Base-by-base conservation (phyloP, 176 grass and related monocot species). In the Hyparrhenia diplandra region DNA sequence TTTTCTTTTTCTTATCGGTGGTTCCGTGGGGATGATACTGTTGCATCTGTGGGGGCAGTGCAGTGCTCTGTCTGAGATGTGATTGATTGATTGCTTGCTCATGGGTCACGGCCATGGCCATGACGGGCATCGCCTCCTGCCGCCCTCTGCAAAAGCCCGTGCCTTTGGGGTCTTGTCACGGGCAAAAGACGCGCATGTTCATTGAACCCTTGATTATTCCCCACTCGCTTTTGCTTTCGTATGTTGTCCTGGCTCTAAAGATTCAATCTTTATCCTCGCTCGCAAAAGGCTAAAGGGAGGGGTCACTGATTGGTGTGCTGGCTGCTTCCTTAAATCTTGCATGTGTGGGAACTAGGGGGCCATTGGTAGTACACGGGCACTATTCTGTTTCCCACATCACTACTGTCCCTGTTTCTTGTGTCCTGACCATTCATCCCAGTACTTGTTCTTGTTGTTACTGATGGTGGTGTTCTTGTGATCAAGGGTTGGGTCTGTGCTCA, bases 81-180 rank as follows among this genome's bases (percentile, higher is more conserved):
- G 23, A 74, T 14, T 62, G 59, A 29, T 54, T 66, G 27, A 74
- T 73, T 86, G 69, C 29, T 57, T 83, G 74, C 80, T 73, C 25
- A 78, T 83, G 74, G 70, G 57, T 37, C 40, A 24, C 46, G 4
- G 27, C 70, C 74, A 2, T 36, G 27, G 34, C 41, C 67, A 83
- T 88, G 86, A n/a, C n/a, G n/a, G n/a, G 86, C 67, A 78, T 36
- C 21, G 7, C 34, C 54, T 5, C 47, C 0, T 10, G 0, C 39
- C 9, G 0, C 9, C 47, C 20, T 58, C 67, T 73, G 86, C 80
- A 73, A 88, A 88, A 88, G 73, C 34, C 32, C 80, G 32, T 57
- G 25, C 85, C 74, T 67, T 73, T 83, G 67, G 67, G 45, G 88
- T 92, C 90, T 82, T 83, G 82, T 89, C 91, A 87, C 89, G 84